Evolutionary conservation across 306 rosid genomes (phyloP).

Genomic region (Senna tora): DNA sequence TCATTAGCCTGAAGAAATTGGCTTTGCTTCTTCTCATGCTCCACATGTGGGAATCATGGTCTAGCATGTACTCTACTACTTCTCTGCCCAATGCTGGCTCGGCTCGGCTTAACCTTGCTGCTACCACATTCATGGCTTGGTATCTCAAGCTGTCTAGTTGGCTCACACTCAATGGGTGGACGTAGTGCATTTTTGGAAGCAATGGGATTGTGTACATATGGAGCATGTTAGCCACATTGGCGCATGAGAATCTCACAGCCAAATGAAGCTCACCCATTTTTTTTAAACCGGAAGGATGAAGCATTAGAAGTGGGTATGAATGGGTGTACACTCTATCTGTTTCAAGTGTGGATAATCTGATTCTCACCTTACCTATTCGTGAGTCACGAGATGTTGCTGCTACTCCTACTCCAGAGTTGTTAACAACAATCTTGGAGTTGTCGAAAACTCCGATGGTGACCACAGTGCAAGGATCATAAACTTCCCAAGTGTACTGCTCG

Average conservation of each 20-base stretch:
- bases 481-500: constrained; percentile 75
- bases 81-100: constrained; percentile 61
- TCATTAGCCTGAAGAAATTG: constrained; percentile 59
- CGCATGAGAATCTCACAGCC: constrained; percentile 60
- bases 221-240: constrained; percentile 58
- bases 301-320: constrained; percentile 62
- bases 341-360: constrained; percentile 60
- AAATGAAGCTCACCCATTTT: constrained; percentile 73
- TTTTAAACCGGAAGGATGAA: constrained; percentile 61
- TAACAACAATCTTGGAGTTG: constrained; percentile 46
- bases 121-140: constrained; percentile 61
- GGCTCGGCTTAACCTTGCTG: constrained; percentile 53
- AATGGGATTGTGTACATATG: constrained; percentile 56
- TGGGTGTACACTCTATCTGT: constrained; percentile 64
- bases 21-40: constrained; percentile 70
- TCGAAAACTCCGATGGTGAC: constrained; percentile 64
- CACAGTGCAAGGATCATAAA: constrained; percentile 68
- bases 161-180: constrained; percentile 54
- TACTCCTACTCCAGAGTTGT: constrained; percentile 5
- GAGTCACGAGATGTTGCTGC: constrained; percentile 41
- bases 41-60: constrained; percentile 60
- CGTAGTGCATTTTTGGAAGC: constrained; percentile 68
- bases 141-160: constrained; percentile 56
- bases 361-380: constrained; percentile 63
- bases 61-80: constrained; percentile 70